Conservation (phyloP, 495 filamentous ascomycete species). For the Penicillium atrosanguineum region DNA sequence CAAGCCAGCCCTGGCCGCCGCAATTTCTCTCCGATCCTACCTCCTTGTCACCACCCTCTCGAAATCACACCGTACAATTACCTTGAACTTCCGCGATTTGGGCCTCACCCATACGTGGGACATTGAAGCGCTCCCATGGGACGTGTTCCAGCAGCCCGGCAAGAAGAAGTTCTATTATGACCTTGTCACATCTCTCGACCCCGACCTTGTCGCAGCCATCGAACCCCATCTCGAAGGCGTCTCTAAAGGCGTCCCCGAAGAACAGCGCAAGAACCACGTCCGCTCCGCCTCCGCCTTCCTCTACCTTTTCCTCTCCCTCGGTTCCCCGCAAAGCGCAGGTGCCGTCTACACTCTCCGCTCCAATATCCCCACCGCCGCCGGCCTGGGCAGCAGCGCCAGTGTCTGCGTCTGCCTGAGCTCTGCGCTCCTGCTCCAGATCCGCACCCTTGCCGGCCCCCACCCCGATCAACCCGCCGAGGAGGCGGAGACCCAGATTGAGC, state of each 20-base stretch:
- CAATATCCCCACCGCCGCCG: slow-evolving; percentile 89
- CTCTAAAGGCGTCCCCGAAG: slow-evolving; percentile 58
- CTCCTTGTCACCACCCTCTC: slow-evolving; percentile 88
- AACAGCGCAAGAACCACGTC: slow-evolving; percentile 75
- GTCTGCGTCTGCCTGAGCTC: slow-evolving; percentile 87
- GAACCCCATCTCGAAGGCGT: slow-evolving; percentile 70
- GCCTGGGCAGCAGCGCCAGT: slow-evolving; percentile 88
- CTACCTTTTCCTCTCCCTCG: slow-evolving; percentile 88
- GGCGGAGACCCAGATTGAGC: slow-evolving; percentile 79
- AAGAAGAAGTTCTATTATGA: slow-evolving; percentile 95
- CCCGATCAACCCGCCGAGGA: slow-evolving; percentile 81
- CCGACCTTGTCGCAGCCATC: slow-evolving; percentile 72
- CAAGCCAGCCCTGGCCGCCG: slow-evolving; percentile 91
- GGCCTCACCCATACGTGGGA: slow-evolving; percentile 85
- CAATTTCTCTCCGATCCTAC: slow-evolving; percentile 92
- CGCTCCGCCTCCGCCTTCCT: slow-evolving; percentile 80
- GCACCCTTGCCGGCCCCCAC: slow-evolving; percentile 83
- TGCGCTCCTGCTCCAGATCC: slow-evolving; percentile 83
- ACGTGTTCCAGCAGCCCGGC: slow-evolving; percentile 66
- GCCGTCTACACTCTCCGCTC: slow-evolving; percentile 90
- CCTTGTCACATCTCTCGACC: slow-evolving; percentile 78
- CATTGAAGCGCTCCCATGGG: slow-evolving; percentile 87
- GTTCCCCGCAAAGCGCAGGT: slow-evolving; percentile 69
- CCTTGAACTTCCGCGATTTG: slow-evolving; percentile 84
- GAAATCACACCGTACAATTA: slow-evolving; percentile 80